A percentile compares a stretch with the other conserved stretches of the same genome.
These are phyloP conservation scores for Mikania micrantha DNA, from an alignment of 129 eudicot genomes.

Conservation along the genomic window DNA sequence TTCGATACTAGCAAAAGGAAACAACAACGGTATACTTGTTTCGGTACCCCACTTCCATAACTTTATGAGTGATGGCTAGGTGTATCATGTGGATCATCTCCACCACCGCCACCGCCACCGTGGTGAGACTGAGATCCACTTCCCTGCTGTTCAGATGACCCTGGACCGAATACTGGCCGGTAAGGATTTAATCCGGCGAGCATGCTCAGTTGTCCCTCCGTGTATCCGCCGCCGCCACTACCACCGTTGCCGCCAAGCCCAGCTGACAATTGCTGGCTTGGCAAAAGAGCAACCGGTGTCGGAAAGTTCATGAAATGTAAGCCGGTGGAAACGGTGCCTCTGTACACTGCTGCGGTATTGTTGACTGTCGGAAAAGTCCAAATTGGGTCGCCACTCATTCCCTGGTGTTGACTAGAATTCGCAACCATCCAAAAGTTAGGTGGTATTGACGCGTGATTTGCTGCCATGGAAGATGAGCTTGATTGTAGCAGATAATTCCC, in stretches of 20 bases:
- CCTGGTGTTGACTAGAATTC: constrained; percentile 51
- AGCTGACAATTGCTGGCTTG: constrained; percentile 46
- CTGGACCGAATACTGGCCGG: constrained; percentile 37
- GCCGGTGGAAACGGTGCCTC: constrained; percentile 74
- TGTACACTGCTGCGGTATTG: constrained; percentile 49
- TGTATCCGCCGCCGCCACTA: constrained; percentile 36
- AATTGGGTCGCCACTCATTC: constrained; percentile 63
- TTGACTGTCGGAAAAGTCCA: constrained; percentile 77
- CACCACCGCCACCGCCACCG: constrained; percentile 48
- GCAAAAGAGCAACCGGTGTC: constrained; percentile 67
- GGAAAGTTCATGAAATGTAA: constrained; percentile 92
- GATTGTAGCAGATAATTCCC: constrained; percentile 66
- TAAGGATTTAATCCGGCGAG: constrained; percentile 61
- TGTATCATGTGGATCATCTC: constrained; percentile 64
- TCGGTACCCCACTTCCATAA: no score
- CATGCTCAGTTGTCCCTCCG: constrained; percentile 66
- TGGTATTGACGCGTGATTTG: constrained; percentile 51
- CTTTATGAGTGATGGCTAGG: constrained; percentile 50
- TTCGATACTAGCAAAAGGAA: no score
- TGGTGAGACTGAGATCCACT: constrained; percentile 60
- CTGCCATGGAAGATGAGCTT: constrained; percentile 42
- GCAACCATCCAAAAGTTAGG: constrained; percentile 97
- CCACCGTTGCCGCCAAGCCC: constrained; percentile 19
- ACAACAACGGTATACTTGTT: no score
- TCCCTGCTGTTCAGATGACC: constrained; percentile 59